Base-by-base conservation (phyloP, 129 eudicot genomes). In the Pseudognaphalium luteoalbum region DNA sequence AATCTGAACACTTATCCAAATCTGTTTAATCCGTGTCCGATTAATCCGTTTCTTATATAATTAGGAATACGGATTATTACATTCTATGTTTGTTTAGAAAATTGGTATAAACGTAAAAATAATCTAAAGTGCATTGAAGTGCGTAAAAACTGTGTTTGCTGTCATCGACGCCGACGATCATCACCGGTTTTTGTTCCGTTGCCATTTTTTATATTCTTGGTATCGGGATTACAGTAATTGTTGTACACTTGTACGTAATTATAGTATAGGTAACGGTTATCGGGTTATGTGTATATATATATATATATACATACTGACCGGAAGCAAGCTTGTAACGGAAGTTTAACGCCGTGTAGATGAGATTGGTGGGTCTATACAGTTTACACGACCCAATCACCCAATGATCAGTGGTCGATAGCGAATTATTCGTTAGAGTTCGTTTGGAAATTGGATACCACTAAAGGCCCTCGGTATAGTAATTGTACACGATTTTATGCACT, bases 331-430 rank as follows among this genome's bases (percentile, higher is more conserved):
- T 7, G 9, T 7, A 28, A 73, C 57, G 68, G 37, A 59, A 34
- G 70, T 25, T 25, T 25, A 62, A 74, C 78, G 71, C 21, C 78
- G 78, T 74, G 62, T 47, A 28, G 32, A 30, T 41, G 33, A 8
- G 4, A 20, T 6, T 14, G 37, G 68, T 62, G 68, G 74, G 52
- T 42, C 68, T 25, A 25, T 25, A 25, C 28, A 25, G 28, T 25
- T 1, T 25, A 25, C 28, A 60, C 42, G 50, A 17, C 70, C 41
- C 78, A 22, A n/a, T n/a, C n/a, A n/a, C n/a, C n/a, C n/a, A n/a
- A n/a, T 59, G 2, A 39, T 42, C 51, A 42, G 1, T 44, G 52
- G 52, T 44, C 10, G 25, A 41, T 16, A 25, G 70, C 17, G 28
- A 29, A 14, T 41, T 51, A 32, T 15, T 33, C 19, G 19, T 30